These are phyloP conservation scores for Taphrina betulina DNA, from an alignment of 1,139 yeast genomes.

Conservation along the genomic window DNA sequence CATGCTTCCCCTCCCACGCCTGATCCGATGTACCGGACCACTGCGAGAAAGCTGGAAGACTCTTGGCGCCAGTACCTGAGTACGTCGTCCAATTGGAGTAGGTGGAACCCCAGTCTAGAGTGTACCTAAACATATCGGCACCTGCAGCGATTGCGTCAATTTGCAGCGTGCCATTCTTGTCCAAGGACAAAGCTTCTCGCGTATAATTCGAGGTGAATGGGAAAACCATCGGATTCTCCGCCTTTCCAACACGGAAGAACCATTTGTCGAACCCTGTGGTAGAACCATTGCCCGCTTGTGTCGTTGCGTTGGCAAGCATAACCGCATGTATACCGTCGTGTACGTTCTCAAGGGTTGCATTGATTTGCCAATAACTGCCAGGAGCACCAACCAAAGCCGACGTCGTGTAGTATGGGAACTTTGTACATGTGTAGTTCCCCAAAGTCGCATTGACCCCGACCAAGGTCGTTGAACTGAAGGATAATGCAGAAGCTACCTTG, in stretches of 20 bases:
- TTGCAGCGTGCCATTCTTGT: constrained; percentile 20
- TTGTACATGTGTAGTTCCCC: constrained; percentile 13
- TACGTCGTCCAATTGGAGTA: constrained; percentile 32
- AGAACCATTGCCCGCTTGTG: constrained; percentile 4
- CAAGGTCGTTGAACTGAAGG: constrained; percentile 29
- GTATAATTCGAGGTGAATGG: constrained; percentile 32
- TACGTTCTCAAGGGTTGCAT: constrained; percentile 28
- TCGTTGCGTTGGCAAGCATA: constrained; percentile 21
- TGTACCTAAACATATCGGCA: constrained; percentile 32
- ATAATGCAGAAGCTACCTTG: constrained; percentile 22
- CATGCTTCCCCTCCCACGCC: constrained; percentile 33
- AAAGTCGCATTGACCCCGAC: constrained; percentile 22
- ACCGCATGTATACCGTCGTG: constrained; percentile 32
- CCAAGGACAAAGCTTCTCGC: constrained; percentile 1
- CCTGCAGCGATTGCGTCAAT: constrained; percentile 34
- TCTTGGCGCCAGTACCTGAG: constrained; percentile 20
- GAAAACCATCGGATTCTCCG: constrained; percentile 32
- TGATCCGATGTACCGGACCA: constrained; percentile 31
- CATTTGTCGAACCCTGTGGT: constrained; percentile 28
- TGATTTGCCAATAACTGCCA: constrained; percentile 20
- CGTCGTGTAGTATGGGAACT: neutral
- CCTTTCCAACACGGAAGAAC: constrained; percentile 30
- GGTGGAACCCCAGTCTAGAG: constrained; percentile 30
- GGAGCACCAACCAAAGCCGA: constrained; percentile 26
- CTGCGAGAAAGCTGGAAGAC: neutral